Base-by-base conservation (phyloP, 1,139 yeast genomes). In the Geotrichum klebahnii region DNA sequence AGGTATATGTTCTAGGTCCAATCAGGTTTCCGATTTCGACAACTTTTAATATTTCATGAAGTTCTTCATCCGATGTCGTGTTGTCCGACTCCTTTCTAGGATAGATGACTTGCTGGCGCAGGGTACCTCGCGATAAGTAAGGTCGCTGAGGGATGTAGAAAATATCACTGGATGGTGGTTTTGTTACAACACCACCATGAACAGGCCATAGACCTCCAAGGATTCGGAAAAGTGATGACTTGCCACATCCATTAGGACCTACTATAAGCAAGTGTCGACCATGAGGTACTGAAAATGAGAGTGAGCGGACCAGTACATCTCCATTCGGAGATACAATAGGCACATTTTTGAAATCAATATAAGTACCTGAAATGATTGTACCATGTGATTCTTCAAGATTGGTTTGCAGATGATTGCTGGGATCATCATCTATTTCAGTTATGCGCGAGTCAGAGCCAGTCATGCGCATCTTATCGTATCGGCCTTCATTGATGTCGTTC, bases 231-330 rank as follows among this genome's bases (percentile, higher is more conserved):
- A 90, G 71, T 0, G 97, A 89, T 0, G 96, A 88, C 67, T 90
- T 90, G 33, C 97, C 97, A 52, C 95, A 86, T 1, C 97, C 97
- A 64, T 90, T 90, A 6, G 97, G 97, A 0, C 97, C 97, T 5
- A 92, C 92, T 64, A 90, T 89, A 53, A 90, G 74, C 52, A 90
- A 73, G 67, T 90, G 95, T 52, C 89, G 84, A 29, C 97, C 97
- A 40, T 80, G 84, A 56, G 81, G 79, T 51, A 90, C 79, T 47
- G 81, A 75, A 66, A 90, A 89, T 38, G 79, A 74, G 59, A 90
- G 74, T 34, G 79, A 76, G 48, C 78, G 76, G 33, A 86, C 82
- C 52, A 90, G 73, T 0, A 84, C 76, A 45, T 87, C 94, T 51
- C 88, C 82, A 3, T 86, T 83, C 0, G 97, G 97, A 0, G 97